phyloP scores from a whole-genome alignment of 2,329 filamentous ascomycete genomes.

The Colletotrichum lentis region DNA sequence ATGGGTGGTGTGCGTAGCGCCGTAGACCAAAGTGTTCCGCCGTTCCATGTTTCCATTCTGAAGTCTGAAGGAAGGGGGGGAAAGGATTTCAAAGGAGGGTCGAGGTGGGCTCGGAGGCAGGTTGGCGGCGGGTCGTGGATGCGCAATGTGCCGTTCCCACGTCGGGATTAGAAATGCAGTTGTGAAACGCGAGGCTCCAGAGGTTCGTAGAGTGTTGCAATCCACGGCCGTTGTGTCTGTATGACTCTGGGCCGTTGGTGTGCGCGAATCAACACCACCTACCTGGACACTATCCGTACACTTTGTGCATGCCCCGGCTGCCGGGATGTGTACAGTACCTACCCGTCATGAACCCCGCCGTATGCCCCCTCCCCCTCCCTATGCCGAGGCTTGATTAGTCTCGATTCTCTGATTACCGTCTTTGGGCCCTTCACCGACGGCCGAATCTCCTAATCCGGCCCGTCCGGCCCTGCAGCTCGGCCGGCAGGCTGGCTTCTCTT shows the following conservation, averaged over 20 bases:
- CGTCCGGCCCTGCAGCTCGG: slow-evolving; percentile 12
- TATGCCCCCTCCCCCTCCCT: neutral
- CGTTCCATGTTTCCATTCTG: slow-evolving; percentile 8
- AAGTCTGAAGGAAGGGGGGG: neutral
- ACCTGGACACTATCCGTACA: too few species aligned
- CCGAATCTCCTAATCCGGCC: slow-evolving; percentile 8
- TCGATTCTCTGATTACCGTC: neutral
- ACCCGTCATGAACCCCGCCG: too few species aligned
- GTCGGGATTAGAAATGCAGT: neutral
- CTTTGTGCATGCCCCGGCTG: too few species aligned
- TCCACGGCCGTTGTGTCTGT: neutral
- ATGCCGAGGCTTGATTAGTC: slow-evolving; percentile 1
- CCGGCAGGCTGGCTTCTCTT: neutral
- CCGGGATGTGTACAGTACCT: too few species aligned
- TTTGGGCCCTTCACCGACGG: slow-evolving; percentile 13
- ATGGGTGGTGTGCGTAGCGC: neutral
- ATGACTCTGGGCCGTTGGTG: too few species aligned
- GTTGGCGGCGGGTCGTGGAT: slow-evolving; percentile 8
- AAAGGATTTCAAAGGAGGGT: slow-evolving; percentile 4
- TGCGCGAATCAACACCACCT: neutral
- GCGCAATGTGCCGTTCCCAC: slow-evolving; percentile 9
- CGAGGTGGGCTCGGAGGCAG: neutral
- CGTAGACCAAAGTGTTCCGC: neutral
- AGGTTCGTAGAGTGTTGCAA: neutral
- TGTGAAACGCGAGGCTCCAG: neutral